A percentile compares a stretch with the other conserved stretches of the same genome.
Conservation (phyloP, 352 stramenopile species). For the Pythium coloratum region DNA sequence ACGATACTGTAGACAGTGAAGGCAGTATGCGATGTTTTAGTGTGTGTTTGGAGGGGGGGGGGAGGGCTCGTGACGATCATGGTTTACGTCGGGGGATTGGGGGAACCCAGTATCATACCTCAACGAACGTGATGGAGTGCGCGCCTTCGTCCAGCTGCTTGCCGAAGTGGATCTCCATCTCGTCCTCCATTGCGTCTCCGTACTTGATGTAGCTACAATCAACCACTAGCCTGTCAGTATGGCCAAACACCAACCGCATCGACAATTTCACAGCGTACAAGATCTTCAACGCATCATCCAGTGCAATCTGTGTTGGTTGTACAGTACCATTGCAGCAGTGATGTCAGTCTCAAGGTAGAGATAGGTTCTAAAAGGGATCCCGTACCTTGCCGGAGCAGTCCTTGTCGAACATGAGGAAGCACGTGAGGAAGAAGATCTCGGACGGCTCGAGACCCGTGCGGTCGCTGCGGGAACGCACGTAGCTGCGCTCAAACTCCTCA, state of each 20-base stretch:
- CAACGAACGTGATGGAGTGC: conserved; percentile 60
- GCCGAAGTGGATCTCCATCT: conserved; percentile 78
- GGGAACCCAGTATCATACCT: conserved; percentile 33
- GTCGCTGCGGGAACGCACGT: conserved; percentile 62
- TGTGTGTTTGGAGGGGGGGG: too few relatives aligned
- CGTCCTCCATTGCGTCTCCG: conserved; percentile 70
- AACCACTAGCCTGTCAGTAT: conserved; percentile 2
- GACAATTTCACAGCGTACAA: conserved; percentile 31
- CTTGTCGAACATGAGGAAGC: conserved; percentile 85
- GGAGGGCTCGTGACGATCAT: too few relatives aligned
- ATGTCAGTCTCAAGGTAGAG: neutral
- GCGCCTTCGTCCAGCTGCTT: conserved; percentile 60
- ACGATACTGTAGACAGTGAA: conserved; percentile 41
- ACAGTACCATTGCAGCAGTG: neutral
- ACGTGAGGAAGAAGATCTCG: conserved; percentile 82
- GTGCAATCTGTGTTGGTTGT: conserved; percentile 41
- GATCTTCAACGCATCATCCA: conserved; percentile 81
- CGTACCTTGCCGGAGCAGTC: conserved; percentile 58
- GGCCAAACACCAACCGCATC: neutral
- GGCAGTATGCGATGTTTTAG: too few relatives aligned
- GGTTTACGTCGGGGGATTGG: too few relatives aligned
- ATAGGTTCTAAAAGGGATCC: neutral
- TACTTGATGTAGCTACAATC: conserved; percentile 63
- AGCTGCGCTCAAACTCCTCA: conserved; percentile 77
- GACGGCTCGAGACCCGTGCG: conserved; percentile 65